These are phyloP conservation scores for Solanum raphanifolium DNA, from an alignment of 257 asterid genomes.

Conservation along the genomic window DNA sequence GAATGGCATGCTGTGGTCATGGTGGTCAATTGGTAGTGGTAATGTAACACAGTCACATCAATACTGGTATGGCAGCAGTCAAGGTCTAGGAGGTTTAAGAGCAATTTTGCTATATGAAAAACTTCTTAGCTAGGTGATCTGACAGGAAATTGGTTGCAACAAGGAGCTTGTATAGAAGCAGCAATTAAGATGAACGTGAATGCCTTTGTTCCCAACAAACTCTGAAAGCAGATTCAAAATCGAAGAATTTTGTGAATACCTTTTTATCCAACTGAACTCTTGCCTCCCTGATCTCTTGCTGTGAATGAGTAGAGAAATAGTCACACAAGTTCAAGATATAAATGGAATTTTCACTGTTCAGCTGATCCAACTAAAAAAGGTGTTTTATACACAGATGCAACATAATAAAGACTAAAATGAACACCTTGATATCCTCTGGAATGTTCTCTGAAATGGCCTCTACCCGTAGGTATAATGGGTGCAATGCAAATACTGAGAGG, in stretches of 20 bases:
- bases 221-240: neutral
- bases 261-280: constrained; percentile 56
- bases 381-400: neutral
- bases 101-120: neutral
- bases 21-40: neutral
- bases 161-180: neutral
- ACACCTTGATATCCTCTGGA: constrained; percentile 65
- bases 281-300: constrained; percentile 68
- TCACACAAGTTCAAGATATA: neutral
- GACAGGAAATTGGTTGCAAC: neutral
- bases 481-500: constrained; percentile 94
- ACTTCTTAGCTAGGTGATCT: neutral
- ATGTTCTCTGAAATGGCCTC: constrained; percentile 63
- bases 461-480: constrained; percentile 92
- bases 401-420: neutral
- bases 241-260: constrained; percentile 28
- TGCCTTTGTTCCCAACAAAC: neutral
- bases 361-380: neutral
- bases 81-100: neutral
- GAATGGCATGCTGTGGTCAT: neutral
- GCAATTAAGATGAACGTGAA: neutral
- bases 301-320: constrained; percentile 11
- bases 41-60: neutral
- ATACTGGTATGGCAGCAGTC: neutral
- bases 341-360: neutral